These are phyloP conservation scores for Calonectria pauciramosa DNA, from an alignment of 2,329 filamentous ascomycete species.

Conservation along the genomic window DNA sequence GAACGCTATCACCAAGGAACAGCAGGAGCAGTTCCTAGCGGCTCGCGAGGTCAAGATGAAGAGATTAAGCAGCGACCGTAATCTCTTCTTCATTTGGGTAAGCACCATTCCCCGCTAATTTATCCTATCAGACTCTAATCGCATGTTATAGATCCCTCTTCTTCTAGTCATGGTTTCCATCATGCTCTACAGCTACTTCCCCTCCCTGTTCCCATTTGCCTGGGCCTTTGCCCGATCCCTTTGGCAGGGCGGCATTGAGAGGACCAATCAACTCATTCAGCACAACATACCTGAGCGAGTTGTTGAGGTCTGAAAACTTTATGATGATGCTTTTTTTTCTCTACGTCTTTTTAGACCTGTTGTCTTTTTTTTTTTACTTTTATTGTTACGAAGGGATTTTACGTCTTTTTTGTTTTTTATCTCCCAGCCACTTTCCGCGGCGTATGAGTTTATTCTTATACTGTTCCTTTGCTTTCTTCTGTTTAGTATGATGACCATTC, in stretches of 20 bases:
- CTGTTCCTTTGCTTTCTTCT: background rate
- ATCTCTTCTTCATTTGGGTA: constrained; percentile 80
- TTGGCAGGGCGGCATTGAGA: constrained; percentile 46
- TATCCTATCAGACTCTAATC: constrained; percentile 34
- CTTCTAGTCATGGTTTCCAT: constrained; percentile 63
- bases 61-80: constrained; percentile 73
- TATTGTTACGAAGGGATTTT: constrained; percentile 18
- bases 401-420: constrained; percentile 9
- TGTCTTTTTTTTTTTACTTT: constrained; percentile 28
- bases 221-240: constrained; percentile 52
- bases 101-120: constrained; percentile 37
- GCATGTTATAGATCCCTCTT: constrained; percentile 61
- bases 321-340: constrained; percentile 33
- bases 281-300: constrained; percentile 42
- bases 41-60: constrained; percentile 74
- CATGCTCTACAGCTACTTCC: constrained; percentile 66
- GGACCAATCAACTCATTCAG: constrained; percentile 45
- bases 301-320: constrained; percentile 44
- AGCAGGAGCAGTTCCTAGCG: constrained; percentile 73
- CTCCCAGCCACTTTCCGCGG: background rate
- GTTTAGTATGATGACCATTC: constrained; percentile 19
- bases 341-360: constrained; percentile 30
- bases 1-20: constrained; percentile 74
- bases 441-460: constrained; percentile 17
- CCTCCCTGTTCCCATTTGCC: constrained; percentile 58